Base-by-base conservation (phyloP, 352 stramenopile genomes). In the Phytophthora foliorum region DNA sequence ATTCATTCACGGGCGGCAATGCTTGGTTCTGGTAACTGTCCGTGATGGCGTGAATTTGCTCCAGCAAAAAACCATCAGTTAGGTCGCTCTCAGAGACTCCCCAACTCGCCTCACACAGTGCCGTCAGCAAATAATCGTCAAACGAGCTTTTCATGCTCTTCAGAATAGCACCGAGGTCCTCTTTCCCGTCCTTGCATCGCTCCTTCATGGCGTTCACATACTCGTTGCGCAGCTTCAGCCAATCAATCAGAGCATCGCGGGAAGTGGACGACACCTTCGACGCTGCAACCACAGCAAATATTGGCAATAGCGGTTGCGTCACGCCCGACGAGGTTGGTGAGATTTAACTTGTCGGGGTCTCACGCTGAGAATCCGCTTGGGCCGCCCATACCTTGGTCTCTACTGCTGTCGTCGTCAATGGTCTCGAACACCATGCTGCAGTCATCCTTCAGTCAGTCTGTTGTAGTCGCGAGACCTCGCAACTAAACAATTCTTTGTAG, bases 401-500 rank as follows among this genome's bases (percentile, higher is more conserved):
- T 7, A 32, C 10, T 36, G 31, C 6, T 36, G 10, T 36, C 10
- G 31, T 36, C 31, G 31, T 36, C 31, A 10, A 6, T 36, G 6
- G 31, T 11, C 31, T 10, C 31, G 10, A 36, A 36, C 31, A 36
- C 31, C 31, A 36, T 36, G 31, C 10, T 36, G 31, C 10, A n/a
- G n/a, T n/a, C n/a, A n/a, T n/a, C n/a, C n/a, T 36, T 36, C 10
- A 6, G 6, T 36, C 31, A 36, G 31, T 36, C 31, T 11, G 31
- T 57, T 29, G n/a, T 51, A n/a, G 39, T 62, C 19, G 54, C 42
- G n/a, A 45, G n/a, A 27, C 36, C 42, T 44, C 38, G 38, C 54
- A 62, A 52, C 54, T 62, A 62, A 62, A 53, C 0, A 62, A 53
- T 56, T 56, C 0, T 56, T 55, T 39, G 48, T 55, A 55, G 48